These are phyloP conservation scores for Lachnellula cervina DNA, from an alignment of 2,329 filamentous ascomycete species.

Conservation along the genomic window DNA sequence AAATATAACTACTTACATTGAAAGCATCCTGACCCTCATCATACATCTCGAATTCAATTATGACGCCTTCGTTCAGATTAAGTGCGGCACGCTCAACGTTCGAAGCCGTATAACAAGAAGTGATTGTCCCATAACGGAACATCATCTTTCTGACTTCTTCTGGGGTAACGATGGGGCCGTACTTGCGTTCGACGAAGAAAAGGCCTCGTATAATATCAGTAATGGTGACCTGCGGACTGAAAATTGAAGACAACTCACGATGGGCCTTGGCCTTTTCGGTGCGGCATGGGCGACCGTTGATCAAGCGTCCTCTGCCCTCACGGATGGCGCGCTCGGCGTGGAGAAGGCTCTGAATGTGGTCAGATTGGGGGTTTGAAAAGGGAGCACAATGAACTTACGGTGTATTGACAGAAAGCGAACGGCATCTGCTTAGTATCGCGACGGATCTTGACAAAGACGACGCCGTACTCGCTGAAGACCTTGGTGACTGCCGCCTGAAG, in stretches of 20 bases:
- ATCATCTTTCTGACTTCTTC: constrained; percentile 40
- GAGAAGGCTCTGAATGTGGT: constrained; percentile 39
- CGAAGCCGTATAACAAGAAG: constrained; percentile 20
- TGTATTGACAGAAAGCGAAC: constrained; percentile 60
- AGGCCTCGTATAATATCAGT: constrained; percentile 36
- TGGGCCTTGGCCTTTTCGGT: constrained; percentile 57
- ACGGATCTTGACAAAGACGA: constrained; percentile 58
- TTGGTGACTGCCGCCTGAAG: constrained; percentile 49
- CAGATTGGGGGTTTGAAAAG: constrained; percentile 14
- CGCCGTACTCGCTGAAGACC: constrained; percentile 50
- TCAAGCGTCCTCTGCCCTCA: constrained; percentile 42
- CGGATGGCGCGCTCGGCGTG: constrained; percentile 46
- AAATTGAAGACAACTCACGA: constrained; percentile 37
- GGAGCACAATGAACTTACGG: constrained; percentile 39
- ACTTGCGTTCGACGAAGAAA: constrained; percentile 43
- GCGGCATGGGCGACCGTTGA: constrained; percentile 54
- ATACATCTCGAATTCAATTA: constrained; percentile 48
- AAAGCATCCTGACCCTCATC: constrained; percentile 47
- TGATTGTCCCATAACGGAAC: constrained; percentile 43
- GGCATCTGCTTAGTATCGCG: constrained; percentile 57
- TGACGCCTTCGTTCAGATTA: constrained; percentile 33
- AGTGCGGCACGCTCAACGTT: constrained; percentile 24
- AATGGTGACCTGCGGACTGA: not conserved
- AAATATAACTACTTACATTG: constrained; percentile 35
- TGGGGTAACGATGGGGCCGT: constrained; percentile 35